phyloP scores from a whole-genome alignment of 2,329 filamentous ascomycete species.

The Fusarium secorum region DNA sequence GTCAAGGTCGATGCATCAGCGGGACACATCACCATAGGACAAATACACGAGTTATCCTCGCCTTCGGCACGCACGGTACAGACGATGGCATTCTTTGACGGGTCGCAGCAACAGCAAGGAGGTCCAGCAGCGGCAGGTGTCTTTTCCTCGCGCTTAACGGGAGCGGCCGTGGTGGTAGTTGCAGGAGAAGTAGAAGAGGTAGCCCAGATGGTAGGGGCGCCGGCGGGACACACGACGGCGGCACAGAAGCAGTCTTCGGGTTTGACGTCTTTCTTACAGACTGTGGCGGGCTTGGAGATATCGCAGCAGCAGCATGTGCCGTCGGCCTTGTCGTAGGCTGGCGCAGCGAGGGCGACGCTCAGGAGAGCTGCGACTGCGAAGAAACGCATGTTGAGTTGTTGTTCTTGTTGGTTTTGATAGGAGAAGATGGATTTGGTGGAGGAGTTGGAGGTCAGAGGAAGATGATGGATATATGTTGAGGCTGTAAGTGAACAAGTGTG shows the following conservation, averaged over 20 bases:
- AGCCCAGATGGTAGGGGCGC: slow-evolving; percentile 28
- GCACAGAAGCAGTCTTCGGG: slow-evolving; percentile 41
- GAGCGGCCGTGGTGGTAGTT: not conserved
- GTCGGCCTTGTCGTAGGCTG: slow-evolving; percentile 16
- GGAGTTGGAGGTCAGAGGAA: not conserved
- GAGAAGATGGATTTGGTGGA: not conserved
- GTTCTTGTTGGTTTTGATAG: not conserved
- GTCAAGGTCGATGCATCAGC: slow-evolving; percentile 31
- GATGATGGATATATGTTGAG: not conserved
- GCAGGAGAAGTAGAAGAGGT: not conserved
- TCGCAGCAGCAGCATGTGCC: slow-evolving; percentile 49
- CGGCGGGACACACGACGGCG: slow-evolving; percentile 34
- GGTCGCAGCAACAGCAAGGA: slow-evolving; percentile 39
- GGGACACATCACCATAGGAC: slow-evolving; percentile 32
- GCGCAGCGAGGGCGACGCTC: slow-evolving; percentile 30
- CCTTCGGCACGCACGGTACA: slow-evolving; percentile 26
- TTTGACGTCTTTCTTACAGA: slow-evolving; percentile 34
- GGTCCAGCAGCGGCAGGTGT: not conserved
- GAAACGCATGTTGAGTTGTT: slow-evolving; percentile 38
- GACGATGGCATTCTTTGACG: slow-evolving; percentile 22
- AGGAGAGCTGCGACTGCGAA: slow-evolving; percentile 35
- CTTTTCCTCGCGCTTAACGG: slow-evolving; percentile 9
- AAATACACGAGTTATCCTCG: slow-evolving; percentile 32
- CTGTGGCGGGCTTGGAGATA: slow-evolving; percentile 31
- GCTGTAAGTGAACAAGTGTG: slow-evolving; percentile 3